phyloP scores from a whole-genome alignment of 2,329 filamentous ascomycete species.

The Hirsutella rhossiliensis region DNA sequence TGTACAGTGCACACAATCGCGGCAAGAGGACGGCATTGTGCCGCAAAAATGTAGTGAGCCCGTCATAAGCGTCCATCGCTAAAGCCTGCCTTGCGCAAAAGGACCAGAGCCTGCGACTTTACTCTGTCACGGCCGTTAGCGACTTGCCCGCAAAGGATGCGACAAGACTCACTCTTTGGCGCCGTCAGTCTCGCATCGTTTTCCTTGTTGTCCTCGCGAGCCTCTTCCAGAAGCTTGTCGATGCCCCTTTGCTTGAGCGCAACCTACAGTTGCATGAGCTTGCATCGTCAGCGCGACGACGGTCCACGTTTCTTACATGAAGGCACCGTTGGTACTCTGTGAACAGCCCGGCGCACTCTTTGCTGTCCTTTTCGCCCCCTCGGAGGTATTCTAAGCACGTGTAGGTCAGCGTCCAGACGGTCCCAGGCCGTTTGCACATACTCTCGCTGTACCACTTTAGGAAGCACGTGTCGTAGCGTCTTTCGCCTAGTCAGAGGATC shows the following conservation, averaged over 20 bases:
- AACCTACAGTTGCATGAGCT: slow-evolving; percentile 37
- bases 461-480: slow-evolving; percentile 93
- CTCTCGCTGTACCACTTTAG: slow-evolving; percentile 99
- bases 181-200: slow-evolving; percentile 51
- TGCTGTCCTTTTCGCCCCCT: slow-evolving; percentile 67
- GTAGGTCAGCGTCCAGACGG: not conserved
- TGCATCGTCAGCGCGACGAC: not conserved
- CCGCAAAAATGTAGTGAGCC: too few species aligned
- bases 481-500: slow-evolving; percentile 20
- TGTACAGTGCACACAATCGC: too few species aligned
- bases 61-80: too few species aligned
- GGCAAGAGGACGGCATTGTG: too few species aligned
- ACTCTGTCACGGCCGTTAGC: not conserved
- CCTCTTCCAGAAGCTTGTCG: slow-evolving; percentile 85
- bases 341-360: slow-evolving; percentile 77
- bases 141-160: not conserved
- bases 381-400: slow-evolving; percentile 65
- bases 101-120: not conserved
- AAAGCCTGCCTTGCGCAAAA: too few species aligned
- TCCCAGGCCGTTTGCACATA: slow-evolving; percentile 29
- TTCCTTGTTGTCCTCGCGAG: slow-evolving; percentile 78
- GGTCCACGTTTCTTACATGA: slow-evolving; percentile 37
- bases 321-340: slow-evolving; percentile 81
- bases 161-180: slow-evolving; percentile 24
- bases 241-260: slow-evolving; percentile 83